A percentile compares a stretch with the other conserved stretches of the same genome.
Conservation (phyloP, 805 yeast genomes). For the Pichia sporocuriosa region DNA sequence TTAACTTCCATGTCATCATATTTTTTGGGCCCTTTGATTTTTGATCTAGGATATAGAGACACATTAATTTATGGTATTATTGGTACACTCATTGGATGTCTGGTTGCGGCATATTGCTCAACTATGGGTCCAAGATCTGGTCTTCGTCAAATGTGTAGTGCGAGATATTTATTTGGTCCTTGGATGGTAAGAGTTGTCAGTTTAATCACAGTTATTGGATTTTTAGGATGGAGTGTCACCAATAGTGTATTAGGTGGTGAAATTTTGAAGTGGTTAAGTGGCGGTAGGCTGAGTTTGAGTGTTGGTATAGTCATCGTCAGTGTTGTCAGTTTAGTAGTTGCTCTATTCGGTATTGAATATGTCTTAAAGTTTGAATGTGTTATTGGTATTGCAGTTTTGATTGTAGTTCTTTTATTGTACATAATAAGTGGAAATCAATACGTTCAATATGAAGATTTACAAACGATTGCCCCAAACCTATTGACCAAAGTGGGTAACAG, state of each 20-base stretch:
- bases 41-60: constrained; percentile 61
- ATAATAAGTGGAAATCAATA: constrained; percentile 43
- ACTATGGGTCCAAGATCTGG: constrained; percentile 90
- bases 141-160: constrained; percentile 79
- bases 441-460: constrained; percentile 32
- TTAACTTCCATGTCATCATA: constrained; percentile 85
- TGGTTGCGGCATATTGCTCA: constrained; percentile 75
- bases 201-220: constrained; percentile 64
- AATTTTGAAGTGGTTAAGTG: constrained; percentile 58
- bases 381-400: constrained; percentile 61
- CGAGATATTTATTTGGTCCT: constrained; percentile 78
- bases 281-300: constrained; percentile 59
- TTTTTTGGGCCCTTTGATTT: constrained; percentile 67
- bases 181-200: constrained; percentile 75
- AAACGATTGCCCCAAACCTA: constrained; percentile 30
- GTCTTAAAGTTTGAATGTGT: constrained; percentile 61
- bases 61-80: constrained; percentile 54
- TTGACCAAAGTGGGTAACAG: constrained; percentile 56
- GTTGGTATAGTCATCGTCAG: constrained; percentile 72
- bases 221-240: constrained; percentile 92
- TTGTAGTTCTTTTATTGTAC: constrained; percentile 63
- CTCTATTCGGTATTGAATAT: constrained; percentile 73
- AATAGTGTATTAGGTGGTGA: constrained; percentile 87
- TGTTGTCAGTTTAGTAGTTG: constrained; percentile 53
- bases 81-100: constrained; percentile 63